Conservation (phyloP, 2,329 filamentous ascomycete species). For the Xylaria polymorpha region DNA sequence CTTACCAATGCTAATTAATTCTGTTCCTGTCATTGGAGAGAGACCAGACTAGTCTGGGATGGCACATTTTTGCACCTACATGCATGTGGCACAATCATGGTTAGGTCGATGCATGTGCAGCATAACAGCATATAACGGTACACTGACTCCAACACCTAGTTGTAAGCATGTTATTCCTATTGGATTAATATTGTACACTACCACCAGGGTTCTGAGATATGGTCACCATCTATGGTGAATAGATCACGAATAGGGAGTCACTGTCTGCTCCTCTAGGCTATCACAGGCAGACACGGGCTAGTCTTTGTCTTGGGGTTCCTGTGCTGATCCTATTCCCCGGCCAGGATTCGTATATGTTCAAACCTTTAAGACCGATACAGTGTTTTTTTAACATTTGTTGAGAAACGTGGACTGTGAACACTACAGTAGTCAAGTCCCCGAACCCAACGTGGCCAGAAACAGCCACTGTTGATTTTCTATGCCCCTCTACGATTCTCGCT, state of each 20-base stretch:
- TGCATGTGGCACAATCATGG: neutral
- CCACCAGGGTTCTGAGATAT: neutral
- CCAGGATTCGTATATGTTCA: no score
- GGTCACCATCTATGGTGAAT: neutral
- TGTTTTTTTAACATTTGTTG: no score
- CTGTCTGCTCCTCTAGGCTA: neutral
- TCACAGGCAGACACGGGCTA: neutral
- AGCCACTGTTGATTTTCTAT: no score
- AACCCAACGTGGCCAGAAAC: no score
- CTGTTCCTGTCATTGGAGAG: neutral
- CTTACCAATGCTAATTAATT: neutral
- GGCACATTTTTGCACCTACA: neutral
- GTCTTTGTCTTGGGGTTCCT: neutral
- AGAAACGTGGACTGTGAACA: no score
- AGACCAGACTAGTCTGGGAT: neutral
- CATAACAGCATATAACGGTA: neutral
- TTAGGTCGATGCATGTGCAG: neutral
- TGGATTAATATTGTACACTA: neutral
- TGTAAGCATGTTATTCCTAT: neutral
- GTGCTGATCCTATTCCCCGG: no score
- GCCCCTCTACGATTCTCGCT: no score
- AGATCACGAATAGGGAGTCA: neutral
- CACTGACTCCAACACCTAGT: neutral
- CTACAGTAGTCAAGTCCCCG: no score
- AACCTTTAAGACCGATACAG: no score